These are phyloP conservation scores for Limnanthes douglasii DNA, from an alignment of 345 rosid genomes.

Conservation along the genomic window DNA sequence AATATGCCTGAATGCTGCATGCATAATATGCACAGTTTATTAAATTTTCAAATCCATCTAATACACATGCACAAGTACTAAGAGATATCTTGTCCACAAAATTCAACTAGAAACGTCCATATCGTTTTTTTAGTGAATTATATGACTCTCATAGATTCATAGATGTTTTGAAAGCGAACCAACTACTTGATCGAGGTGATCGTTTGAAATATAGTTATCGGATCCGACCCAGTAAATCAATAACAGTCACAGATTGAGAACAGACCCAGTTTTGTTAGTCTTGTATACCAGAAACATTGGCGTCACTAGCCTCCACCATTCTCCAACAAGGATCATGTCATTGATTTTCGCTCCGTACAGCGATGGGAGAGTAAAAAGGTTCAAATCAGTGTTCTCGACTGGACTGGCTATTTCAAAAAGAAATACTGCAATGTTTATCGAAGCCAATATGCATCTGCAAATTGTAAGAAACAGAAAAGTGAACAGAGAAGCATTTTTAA, in stretches of 20 bases:
- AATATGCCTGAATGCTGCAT: conserved; percentile 67
- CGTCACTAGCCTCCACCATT: conserved; percentile 97
- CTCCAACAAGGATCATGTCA: conserved; percentile 65
- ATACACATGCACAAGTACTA: too few relatives aligned
- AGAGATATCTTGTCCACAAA: too few relatives aligned
- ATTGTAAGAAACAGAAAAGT: not conserved
- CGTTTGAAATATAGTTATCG: too few relatives aligned
- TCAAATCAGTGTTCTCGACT: conserved; percentile 41
- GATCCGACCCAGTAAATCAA: too few relatives aligned
- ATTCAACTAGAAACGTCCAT: too few relatives aligned
- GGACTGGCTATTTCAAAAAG: conserved; percentile 79
- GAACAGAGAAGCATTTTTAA: not conserved
- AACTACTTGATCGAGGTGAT: too few relatives aligned
- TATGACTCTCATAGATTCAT: too few relatives aligned
- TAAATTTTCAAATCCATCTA: too few relatives aligned
- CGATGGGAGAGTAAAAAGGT: conserved; percentile 52
- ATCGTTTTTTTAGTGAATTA: too few relatives aligned
- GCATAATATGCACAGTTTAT: not conserved
- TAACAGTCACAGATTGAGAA: too few relatives aligned
- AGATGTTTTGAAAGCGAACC: too few relatives aligned
- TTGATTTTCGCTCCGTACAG: conserved; percentile 87
- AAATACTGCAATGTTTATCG: conserved; percentile 65
- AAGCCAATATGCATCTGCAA: conserved; percentile 51
- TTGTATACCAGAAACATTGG: conserved; percentile 99
- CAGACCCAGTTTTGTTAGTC: conserved; percentile 73